phyloP scores from a whole-genome alignment of 2,329 filamentous ascomycete genomes.

The Epichloe brachyelytri region DNA sequence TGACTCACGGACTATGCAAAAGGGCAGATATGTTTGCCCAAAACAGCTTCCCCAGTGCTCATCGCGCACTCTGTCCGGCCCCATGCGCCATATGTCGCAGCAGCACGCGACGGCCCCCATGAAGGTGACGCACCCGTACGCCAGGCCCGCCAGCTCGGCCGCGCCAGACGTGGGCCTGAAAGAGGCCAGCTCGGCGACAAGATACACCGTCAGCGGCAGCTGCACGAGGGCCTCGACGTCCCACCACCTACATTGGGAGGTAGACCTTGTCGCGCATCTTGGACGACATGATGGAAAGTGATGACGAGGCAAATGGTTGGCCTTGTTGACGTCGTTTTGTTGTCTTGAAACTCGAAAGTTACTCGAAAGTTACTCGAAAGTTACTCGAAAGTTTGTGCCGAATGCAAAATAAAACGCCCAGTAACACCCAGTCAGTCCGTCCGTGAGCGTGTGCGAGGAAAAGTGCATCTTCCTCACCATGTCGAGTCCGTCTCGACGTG shows the following conservation, averaged over 20 bases:
- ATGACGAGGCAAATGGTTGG: too few species aligned
- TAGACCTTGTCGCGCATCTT: constrained; percentile 22
- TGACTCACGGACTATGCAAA: constrained; percentile 38
- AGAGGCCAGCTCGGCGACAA: constrained; percentile 26
- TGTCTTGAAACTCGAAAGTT: too few species aligned
- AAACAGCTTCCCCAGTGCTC: constrained; percentile 33
- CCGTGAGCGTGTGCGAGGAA: too few species aligned
- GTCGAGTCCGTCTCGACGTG: too few species aligned
- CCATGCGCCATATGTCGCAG: constrained; percentile 37
- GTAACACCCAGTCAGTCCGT: too few species aligned
- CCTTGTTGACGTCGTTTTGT: too few species aligned
- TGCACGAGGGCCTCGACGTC: constrained; percentile 37
- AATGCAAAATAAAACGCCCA: too few species aligned
- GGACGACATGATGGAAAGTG: constrained; percentile 1
- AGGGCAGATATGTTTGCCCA: constrained; percentile 39
- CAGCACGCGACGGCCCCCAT: constrained; percentile 40
- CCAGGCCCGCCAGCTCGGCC: constrained; percentile 37
- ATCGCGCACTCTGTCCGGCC: constrained; percentile 28
- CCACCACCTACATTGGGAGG: constrained; percentile 18
- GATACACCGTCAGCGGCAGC: constrained; percentile 37
- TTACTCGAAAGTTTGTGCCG: too few species aligned
- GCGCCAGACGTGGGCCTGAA: constrained; percentile 22
- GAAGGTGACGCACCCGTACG: constrained; percentile 37
- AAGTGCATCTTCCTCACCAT: too few species aligned
- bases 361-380: too few species aligned